Conservation (phyloP, 2,329 filamentous ascomycete genomes). For the Periconia sp. region DNA sequence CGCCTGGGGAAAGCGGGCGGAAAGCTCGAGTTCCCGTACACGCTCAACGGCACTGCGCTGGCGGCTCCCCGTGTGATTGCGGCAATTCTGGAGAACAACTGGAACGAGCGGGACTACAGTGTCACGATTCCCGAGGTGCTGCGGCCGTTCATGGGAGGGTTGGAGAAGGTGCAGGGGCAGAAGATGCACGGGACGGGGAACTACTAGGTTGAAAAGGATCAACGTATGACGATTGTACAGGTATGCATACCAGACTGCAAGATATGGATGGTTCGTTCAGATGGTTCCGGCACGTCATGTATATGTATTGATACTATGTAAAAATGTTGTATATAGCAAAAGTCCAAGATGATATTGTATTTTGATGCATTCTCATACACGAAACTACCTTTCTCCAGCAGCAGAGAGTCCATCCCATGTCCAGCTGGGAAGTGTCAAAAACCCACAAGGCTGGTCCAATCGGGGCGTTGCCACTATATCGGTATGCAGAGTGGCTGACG, state of each 20-base stretch:
- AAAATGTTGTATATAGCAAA: not conserved
- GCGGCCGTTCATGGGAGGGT: slow-evolving; percentile 75
- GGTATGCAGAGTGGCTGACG: not conserved
- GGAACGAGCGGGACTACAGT: slow-evolving; percentile 68
- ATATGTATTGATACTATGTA: not conserved
- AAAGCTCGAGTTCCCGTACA: slow-evolving; percentile 78
- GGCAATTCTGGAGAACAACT: slow-evolving; percentile 86
- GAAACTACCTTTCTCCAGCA: no score
- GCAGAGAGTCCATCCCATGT: no score
- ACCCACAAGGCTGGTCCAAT: not conserved
- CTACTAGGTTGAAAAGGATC: slow-evolving; percentile 6
- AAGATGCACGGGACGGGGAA: slow-evolving; percentile 18
- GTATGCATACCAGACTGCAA: not conserved
- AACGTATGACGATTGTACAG: not conserved
- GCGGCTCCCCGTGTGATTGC: slow-evolving; percentile 89
- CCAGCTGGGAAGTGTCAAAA: no score
- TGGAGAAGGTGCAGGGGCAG: slow-evolving; percentile 33
- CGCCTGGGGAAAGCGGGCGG: slow-evolving; percentile 50
- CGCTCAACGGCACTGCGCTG: slow-evolving; percentile 90
- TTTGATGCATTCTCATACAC: no score
- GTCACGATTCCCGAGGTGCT: slow-evolving; percentile 79
- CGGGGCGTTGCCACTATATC: not conserved
- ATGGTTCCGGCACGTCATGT: not conserved
- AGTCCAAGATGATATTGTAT: not conserved
- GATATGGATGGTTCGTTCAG: not conserved